Conservation (phyloP, 140 eudicot genomes). For the Ambrosia hybrid region DNA sequence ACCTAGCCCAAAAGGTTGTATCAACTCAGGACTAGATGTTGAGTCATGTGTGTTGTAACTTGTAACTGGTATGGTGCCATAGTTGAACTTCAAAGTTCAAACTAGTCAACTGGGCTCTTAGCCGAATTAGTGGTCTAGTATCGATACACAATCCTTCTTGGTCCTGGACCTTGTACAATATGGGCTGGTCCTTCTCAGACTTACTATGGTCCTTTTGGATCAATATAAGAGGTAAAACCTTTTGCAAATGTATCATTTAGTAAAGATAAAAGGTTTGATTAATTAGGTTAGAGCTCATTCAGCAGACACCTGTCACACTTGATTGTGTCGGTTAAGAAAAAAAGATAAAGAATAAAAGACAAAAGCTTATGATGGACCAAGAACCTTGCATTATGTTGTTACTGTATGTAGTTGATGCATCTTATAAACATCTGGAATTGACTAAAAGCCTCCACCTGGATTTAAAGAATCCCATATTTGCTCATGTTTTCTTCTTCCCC, state of each 20-base stretch:
- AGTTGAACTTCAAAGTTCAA: not conserved
- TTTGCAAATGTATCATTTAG: not conserved
- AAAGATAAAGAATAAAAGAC: conserved; percentile 22
- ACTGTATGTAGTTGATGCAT: conserved; percentile 19
- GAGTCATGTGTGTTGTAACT: too few relatives aligned
- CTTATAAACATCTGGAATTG: not conserved
- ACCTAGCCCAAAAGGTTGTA: too few relatives aligned
- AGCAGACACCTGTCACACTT: conserved; percentile 31
- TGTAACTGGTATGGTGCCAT: not conserved
- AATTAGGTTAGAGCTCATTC: conserved; percentile 2
- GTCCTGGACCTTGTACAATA: not conserved
- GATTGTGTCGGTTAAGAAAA: conserved; percentile 12
- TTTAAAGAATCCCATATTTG: conserved; percentile 22
- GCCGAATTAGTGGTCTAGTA: not conserved
- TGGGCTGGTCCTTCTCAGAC: too few relatives aligned
- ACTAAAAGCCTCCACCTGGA: conserved; percentile 31
- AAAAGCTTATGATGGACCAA: conserved; percentile 21
- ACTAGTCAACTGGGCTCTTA: conserved; percentile 3
- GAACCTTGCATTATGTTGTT: conserved; percentile 19
- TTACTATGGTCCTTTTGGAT: not conserved
- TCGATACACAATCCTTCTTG: not conserved
- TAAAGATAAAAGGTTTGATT: conserved; percentile 11
- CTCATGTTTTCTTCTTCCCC: conserved; percentile 13
- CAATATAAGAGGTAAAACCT: not conserved
- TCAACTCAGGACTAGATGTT: too few relatives aligned